These are phyloP conservation scores for Kluyveromyces dobzhanskii DNA, from an alignment of 805 yeast genomes.

Conservation along the genomic window DNA sequence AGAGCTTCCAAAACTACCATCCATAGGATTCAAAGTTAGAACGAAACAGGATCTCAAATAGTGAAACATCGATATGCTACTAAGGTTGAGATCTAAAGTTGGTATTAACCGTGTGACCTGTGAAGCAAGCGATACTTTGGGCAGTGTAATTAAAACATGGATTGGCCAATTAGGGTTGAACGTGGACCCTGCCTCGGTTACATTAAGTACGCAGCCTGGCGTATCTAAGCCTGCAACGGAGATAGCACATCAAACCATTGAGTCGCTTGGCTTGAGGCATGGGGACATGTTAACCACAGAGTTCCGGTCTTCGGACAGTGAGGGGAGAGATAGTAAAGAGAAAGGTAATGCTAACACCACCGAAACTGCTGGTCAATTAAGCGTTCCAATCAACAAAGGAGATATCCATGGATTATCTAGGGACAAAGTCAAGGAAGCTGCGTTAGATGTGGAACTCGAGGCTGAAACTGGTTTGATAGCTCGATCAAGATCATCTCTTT, in stretches of 20 bases:
- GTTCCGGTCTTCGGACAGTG: constrained; percentile 1
- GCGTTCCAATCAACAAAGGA: constrained; percentile 2
- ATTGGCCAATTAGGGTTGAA: constrained; percentile 14
- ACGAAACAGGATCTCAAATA: no score
- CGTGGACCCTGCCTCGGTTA: constrained; percentile 21
- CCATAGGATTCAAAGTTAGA: no score
- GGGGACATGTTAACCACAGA: constrained; percentile 50
- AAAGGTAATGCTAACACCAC: neutral
- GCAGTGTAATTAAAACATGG: constrained; percentile 36
- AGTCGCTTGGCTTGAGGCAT: constrained; percentile 44
- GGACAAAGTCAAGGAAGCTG: constrained; percentile 40
- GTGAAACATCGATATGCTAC: constrained; percentile 38
- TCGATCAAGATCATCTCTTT: constrained; percentile 52
- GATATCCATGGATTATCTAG: constrained; percentile 4
- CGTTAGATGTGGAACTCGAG: constrained; percentile 61
- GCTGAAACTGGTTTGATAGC: constrained; percentile 62
- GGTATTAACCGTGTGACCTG: constrained; percentile 69
- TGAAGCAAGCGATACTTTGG: constrained; percentile 38
- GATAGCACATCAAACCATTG: constrained; percentile 25
- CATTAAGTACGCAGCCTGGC: constrained; percentile 21
- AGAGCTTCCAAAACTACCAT: no score
- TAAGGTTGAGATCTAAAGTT: constrained; percentile 75
- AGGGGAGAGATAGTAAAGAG: neutral
- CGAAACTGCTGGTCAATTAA: constrained; percentile 2
- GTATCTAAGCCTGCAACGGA: constrained; percentile 21